phyloP scores from a whole-genome alignment of 495 filamentous ascomycete species.

The Talaromyces borbonicus region DNA sequence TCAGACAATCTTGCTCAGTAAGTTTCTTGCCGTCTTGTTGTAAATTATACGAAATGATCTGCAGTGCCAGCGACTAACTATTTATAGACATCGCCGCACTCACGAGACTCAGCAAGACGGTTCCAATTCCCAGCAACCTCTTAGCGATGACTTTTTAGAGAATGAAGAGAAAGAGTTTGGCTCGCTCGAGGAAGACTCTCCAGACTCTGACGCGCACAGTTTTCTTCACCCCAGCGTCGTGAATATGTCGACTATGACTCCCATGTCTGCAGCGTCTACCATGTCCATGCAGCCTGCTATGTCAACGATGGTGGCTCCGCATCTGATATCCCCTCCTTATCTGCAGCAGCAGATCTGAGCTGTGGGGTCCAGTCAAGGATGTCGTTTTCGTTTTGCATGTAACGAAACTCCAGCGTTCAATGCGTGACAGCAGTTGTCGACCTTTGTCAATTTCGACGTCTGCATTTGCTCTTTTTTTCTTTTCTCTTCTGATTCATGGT shows the following conservation, averaged over 20 bases:
- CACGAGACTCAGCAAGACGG: conserved; percentile 76
- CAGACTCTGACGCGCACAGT: conserved; percentile 28
- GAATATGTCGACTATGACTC: conserved; percentile 27
- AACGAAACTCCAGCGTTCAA: no score
- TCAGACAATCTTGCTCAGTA: conserved; percentile 98
- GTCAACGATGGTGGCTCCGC: conserved; percentile 25
- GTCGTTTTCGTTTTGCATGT: no score
- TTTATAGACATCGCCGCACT: conserved; percentile 77
- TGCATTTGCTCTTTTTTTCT: no score
- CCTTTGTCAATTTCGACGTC: no score
- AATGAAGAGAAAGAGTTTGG: conserved; percentile 63
- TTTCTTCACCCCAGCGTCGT: conserved; percentile 22
- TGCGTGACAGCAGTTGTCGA: no score
- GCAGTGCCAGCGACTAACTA: conserved; percentile 10
- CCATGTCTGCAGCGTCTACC: conserved; percentile 30
- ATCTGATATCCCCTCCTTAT: conserved; percentile 38
- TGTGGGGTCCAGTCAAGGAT: no score
- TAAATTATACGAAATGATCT: conserved; percentile 21
- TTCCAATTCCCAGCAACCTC: conserved; percentile 37
- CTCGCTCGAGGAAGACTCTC: conserved; percentile 65
- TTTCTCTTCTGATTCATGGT: background rate
- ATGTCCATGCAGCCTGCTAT: conserved; percentile 13
- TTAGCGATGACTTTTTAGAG: conserved; percentile 68
- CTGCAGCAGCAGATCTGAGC: conserved; percentile 35
- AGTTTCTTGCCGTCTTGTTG: conserved; percentile 18